Evolutionary conservation across 2,329 filamentous ascomycete genomes (phyloP).

Genomic region (Truncatella angustata): DNA sequence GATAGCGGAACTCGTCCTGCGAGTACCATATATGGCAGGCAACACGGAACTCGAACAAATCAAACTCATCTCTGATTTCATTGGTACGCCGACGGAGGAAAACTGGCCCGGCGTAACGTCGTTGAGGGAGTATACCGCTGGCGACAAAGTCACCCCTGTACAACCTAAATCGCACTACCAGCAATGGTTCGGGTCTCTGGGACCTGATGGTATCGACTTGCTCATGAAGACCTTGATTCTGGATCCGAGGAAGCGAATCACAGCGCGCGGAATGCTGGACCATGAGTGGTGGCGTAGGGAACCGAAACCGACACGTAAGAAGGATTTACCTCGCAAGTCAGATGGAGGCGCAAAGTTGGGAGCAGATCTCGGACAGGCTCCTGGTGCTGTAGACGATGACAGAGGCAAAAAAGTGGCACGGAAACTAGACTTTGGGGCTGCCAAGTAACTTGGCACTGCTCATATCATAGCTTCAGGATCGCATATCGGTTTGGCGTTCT

Average conservation of each 20-base stretch:
- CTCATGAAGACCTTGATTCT: conserved; percentile 81
- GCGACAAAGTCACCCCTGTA: conserved; percentile 58
- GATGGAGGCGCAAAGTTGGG: conserved; percentile 74
- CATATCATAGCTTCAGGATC: no score
- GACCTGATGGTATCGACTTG: conserved; percentile 80
- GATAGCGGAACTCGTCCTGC: conserved; percentile 84
- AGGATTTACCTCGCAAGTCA: conserved; percentile 76
- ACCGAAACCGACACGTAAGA: conserved; percentile 77
- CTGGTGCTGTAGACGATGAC: conserved; percentile 68
- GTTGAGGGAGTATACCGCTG: conserved; percentile 76
- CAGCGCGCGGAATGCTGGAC: conserved; percentile 72
- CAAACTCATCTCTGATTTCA: conserved; percentile 74
- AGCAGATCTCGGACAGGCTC: conserved; percentile 76
- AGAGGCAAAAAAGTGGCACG: conserved; percentile 75
- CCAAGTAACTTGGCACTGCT: no score
- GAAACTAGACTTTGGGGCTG: conserved; percentile 72
- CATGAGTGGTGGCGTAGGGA: conserved; percentile 86
- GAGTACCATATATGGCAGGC: conserved; percentile 79
- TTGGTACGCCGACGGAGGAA: conserved; percentile 89
- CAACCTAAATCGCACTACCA: conserved; percentile 71
- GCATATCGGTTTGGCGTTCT: conserved; percentile 18
- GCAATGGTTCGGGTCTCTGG: conserved; percentile 75
- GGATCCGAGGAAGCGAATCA: conserved; percentile 82
- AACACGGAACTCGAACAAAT: conserved; percentile 86
- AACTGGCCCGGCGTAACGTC: conserved; percentile 91